Base-by-base conservation (phyloP, 169 alveolate species). In the Plasmodium cynomolgi region DNA sequence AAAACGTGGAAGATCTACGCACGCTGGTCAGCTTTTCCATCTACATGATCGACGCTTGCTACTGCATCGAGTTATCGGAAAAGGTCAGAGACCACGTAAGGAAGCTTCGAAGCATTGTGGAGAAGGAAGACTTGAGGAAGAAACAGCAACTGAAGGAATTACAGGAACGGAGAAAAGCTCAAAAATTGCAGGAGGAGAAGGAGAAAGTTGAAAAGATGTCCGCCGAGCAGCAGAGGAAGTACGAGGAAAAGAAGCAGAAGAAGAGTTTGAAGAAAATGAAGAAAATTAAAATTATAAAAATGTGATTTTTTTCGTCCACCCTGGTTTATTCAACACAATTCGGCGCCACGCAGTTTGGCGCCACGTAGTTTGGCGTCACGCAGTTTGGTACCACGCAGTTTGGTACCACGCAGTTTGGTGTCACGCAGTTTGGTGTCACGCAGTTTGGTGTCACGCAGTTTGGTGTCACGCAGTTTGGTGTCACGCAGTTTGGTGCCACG, bases 11-110 rank as follows among this genome's bases (percentile, higher is more conserved):
- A 23, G 91, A 90, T 17, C 54, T 90, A 62, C 74, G 91, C 17
- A 62, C 50, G 47, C 54, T 90, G 31, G 74, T 90, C 5, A 68
- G 39, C 17, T 90, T 90, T 62, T 90, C 94, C 23, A 90, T 90
- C 34, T 90, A 81, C 33, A 90, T 90, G 94, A 90, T 90, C 50
- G 94, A 90, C 83, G 94, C 94, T 8, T 90, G 94, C 8, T 23
- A 80, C 47, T 90, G 91, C 58, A 80, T 90, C 39, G 91, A 81
- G 34, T 31, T 90, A 26, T 56, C 94, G 5, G 94, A 90, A 62
- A 79, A 44, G 54, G 91, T 81, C 20, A 41, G 94, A 81, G 94
- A 90, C n/a, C 81, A 90, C 44, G 94, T 90, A 47, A 90, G 73
- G 83, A 90, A 90, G 73, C n/a, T 90, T 62, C 82, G 94, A 68